A percentile compares a stretch with the other conserved stretches of the same genome.
Conservation (phyloP, 805 yeast species). For the Candida golubevii region DNA sequence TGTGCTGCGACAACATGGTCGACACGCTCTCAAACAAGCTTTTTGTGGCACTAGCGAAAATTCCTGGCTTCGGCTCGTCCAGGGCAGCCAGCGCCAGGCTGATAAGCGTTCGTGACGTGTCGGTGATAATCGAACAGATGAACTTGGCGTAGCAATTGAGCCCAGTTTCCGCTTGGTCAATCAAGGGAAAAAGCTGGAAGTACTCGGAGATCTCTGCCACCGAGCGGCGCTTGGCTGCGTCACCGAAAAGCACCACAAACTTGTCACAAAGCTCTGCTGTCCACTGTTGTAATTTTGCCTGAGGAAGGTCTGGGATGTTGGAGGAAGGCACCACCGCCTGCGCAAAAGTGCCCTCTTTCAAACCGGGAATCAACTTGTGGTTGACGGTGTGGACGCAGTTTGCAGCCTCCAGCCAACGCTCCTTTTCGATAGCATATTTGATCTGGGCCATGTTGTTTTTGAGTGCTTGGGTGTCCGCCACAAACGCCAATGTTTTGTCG, state of each 20-base stretch:
- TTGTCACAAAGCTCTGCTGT: slow-evolving; percentile 50
- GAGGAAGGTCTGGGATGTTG: slow-evolving; percentile 79
- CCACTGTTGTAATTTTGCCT: slow-evolving; percentile 53
- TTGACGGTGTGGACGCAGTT: slow-evolving; percentile 46
- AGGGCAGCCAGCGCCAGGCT: slow-evolving; percentile 28
- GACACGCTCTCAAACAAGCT: slow-evolving; percentile 82
- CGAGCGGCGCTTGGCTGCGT: slow-evolving; percentile 63
- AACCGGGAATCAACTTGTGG: slow-evolving; percentile 46
- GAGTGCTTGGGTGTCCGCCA: slow-evolving; percentile 59
- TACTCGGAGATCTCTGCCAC: slow-evolving; percentile 69
- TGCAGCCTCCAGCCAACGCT: slow-evolving; percentile 79
- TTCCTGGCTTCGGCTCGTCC: slow-evolving; percentile 39
- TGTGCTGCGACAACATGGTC: slow-evolving; percentile 79
- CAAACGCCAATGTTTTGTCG: slow-evolving; percentile 56
- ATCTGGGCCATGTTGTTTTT: slow-evolving; percentile 64
- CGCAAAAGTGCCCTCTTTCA: slow-evolving; percentile 65
- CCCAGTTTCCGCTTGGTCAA: slow-evolving; percentile 69
- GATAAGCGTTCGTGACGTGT: slow-evolving; percentile 67
- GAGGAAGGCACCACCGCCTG: slow-evolving; percentile 79
- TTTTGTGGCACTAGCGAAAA: slow-evolving; percentile 55
- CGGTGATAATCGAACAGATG: slow-evolving; percentile 78
- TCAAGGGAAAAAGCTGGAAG: slow-evolving; percentile 83
- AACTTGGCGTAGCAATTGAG: slow-evolving; percentile 78
- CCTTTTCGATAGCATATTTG: slow-evolving; percentile 59
- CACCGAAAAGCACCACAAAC: slow-evolving; percentile 60